These are phyloP conservation scores for Saccharomycopsis oosterbeekiorum DNA, from an alignment of 805 yeast species.

Conservation along the genomic window DNA sequence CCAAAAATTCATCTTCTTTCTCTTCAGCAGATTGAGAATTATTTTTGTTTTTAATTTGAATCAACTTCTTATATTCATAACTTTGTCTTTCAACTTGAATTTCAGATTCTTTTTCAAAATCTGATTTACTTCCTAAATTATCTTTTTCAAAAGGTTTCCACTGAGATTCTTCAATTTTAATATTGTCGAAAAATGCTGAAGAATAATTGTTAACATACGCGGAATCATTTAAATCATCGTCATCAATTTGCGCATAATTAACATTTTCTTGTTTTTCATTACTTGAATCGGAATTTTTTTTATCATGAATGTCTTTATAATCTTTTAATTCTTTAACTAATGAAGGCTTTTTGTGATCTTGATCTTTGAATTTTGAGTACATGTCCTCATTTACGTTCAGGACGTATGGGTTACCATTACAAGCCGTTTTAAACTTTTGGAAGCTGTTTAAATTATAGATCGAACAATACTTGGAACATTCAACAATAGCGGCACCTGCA, in stretches of 20 bases:
- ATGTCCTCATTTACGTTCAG: background rate
- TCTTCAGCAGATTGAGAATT: background rate
- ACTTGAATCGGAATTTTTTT: background rate
- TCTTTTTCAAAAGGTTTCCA: conserved; percentile 3
- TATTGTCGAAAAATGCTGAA: background rate
- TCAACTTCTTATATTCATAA: background rate
- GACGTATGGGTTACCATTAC: conserved; percentile 8
- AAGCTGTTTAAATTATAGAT: conserved; percentile 6
- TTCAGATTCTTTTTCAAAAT: background rate
- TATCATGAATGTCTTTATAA: background rate
- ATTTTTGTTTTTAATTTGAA: background rate
- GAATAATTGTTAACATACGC: background rate
- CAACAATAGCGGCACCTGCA: conserved; percentile 10
- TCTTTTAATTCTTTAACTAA: conserved; percentile 4
- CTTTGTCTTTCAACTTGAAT: background rate
- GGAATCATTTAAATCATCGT: background rate
- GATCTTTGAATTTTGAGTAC: background rate
- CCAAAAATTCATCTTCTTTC: background rate
- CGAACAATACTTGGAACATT: conserved; percentile 9
- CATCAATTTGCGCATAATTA: background rate
- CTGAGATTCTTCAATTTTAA: background rate
- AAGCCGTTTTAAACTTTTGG: conserved; percentile 4
- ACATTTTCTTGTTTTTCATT: background rate
- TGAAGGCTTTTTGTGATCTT: background rate
- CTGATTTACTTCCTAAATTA: background rate